Evolutionary conservation across 2,329 filamentous ascomycete species (phyloP), one percentile per base, ranked within the genome.

Genomic region (Lachnellula arida): DNA sequence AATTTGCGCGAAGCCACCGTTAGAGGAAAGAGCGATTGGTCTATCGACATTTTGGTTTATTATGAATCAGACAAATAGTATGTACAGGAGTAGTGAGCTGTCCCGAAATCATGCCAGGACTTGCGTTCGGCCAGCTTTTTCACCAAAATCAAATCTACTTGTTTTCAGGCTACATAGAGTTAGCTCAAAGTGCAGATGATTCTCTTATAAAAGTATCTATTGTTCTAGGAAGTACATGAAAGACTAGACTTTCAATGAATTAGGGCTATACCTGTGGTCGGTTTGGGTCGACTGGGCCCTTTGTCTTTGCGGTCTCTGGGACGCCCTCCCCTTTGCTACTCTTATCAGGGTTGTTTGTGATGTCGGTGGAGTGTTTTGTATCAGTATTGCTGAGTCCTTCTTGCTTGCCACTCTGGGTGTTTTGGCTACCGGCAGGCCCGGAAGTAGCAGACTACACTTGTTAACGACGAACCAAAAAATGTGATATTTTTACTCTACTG

Each of bases 271-370:
- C 63, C 57, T 67, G 64, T 43, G 57, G 47, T 48, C 63, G 55
- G 22, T 61, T 60, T 56, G 56, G 67, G 39, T 75, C 71, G 49
- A 81, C 71, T 11, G 77, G 76, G 34, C 78, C 78, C 67, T 78
- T 76, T 25, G 74, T 60, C 67, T 84, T 84, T 22, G 80, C 77
- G 11, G 78, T 76, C 48, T 84, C 81, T 32, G 76, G 76, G 50
- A 73, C 70, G 32, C 80, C 81, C 70, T 85, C 81, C n/a, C 73
- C 70, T 73, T 84, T 85, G 66, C 76, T 77, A 67, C 76, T 80
- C 72, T 79, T 79, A 37, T 73, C 72, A 5, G 72, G 63, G 49
- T 76, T 69, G 43, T 73, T 69, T 57, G 72, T 71, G 58, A 74
- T 71, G 51, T 75, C 67, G 25, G 71, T 72, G 28, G 76, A 75